Base-by-base conservation (phyloP, 2,329 filamentous ascomycete genomes). In the Biscogniauxia sp. region DNA sequence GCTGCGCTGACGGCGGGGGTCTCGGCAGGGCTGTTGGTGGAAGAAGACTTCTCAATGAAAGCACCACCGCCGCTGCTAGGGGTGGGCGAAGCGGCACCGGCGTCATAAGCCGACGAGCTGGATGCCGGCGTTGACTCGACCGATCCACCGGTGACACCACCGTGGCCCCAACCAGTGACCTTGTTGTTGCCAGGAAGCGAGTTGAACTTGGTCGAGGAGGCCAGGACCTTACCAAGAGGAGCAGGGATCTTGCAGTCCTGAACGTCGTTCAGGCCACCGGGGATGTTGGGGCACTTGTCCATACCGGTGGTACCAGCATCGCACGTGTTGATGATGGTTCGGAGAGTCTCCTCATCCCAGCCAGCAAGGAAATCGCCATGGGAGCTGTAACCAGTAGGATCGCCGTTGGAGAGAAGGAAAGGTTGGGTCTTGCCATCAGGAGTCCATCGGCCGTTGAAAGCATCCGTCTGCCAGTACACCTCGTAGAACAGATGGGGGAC, bases 331-430 rank as follows among this genome's bases (percentile, higher is more conserved):
- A 91, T 86, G 65, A 90, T 88, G 62, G 83, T 79, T 74, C 89
- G 86, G 55, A 91, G 85, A 53, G 82, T 80, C 26, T 78, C 73
- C 63, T 84, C 79, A 66, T 92, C 85, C 90, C 90, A 93, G 17
- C 84, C 89, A 64, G 89, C 85, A 65, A 90, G 75, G 77, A 93
- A 92, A 74, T 93, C 89, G 54, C 82, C 88, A 75, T 92, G 89
- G 62, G 83, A 82, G 68, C 85, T 85, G 77, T 84, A 91, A 59
- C 89, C 90, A 11, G 89, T 90, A 20, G 81, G 78, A 60, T 93
- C 89, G 52, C 89, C 89, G 70, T 87, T 87, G 65, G 88, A 79
- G 51, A 90, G 83, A 57, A 91, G 85, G 68, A 91, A 91, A 11
- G 87, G 87, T 76, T 85, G 83, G 23, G 70, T 72, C 68, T 82